These are phyloP conservation scores for Cercophora scortea DNA, from an alignment of 495 filamentous ascomycete species.

Conservation along the genomic window DNA sequence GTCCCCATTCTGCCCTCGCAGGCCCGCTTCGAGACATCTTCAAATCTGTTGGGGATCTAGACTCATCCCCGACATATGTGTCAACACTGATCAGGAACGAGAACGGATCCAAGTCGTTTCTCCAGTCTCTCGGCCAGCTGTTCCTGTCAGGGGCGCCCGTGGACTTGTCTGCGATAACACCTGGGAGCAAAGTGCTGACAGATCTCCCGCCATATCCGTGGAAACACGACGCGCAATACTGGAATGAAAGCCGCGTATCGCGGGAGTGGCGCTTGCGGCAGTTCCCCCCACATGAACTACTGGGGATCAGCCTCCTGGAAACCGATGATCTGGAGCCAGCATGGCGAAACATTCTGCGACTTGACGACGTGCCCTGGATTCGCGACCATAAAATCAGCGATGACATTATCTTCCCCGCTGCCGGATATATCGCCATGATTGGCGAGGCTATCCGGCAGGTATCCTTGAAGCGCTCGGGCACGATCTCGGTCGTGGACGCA, in stretches of 20 bases:
- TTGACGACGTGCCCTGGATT: conserved; percentile 40
- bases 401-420: conserved; percentile 43
- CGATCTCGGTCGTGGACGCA: neutral
- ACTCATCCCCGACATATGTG: too few species aligned
- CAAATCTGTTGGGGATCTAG: too few species aligned
- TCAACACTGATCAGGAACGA: too few species aligned
- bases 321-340: conserved; percentile 28
- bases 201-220: conserved; percentile 33
- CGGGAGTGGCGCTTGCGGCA: conserved; percentile 33
- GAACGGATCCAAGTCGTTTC: too few species aligned
- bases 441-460: conserved; percentile 36
- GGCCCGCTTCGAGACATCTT: too few species aligned
- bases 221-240: conserved; percentile 29
- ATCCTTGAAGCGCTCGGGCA: neutral
- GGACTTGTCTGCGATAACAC: too few species aligned
- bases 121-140: too few species aligned
- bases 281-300: conserved; percentile 29
- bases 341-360: conserved; percentile 36
- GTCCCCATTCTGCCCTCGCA: too few species aligned
- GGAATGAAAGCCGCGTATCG: conserved; percentile 32
- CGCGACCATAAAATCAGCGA: conserved; percentile 31
- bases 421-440: conserved; percentile 47
- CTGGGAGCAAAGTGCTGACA: neutral
- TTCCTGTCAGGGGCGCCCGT: too few species aligned
- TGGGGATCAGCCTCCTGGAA: conserved; percentile 31